Percentiles rank a stretch among this genome's conserved stretches.
Evolutionary conservation across 1,284 basidiomycete species (phyloP).

Genomic region (Exobasidium rhododendri): DNA sequence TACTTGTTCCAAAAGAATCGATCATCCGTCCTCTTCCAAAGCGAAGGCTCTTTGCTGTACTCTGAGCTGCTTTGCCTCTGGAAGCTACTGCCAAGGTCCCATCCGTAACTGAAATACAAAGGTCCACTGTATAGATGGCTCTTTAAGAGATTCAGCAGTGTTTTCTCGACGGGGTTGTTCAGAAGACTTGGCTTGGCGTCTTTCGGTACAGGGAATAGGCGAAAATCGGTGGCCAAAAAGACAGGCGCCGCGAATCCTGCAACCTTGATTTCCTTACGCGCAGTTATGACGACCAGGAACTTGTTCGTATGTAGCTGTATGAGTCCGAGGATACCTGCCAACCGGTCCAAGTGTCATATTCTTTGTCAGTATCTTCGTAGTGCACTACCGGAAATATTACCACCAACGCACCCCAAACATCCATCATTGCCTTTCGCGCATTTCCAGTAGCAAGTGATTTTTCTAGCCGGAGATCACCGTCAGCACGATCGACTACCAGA

Average conservation of each 20-base stretch:
- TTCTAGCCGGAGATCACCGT: slow-evolving; percentile 1
- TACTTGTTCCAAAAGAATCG: slow-evolving; percentile 98
- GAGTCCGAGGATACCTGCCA: slow-evolving; percentile 35
- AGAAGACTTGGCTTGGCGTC: slow-evolving; percentile 65
- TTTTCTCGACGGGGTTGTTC: slow-evolving; percentile 77
- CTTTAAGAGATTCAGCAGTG: slow-evolving; percentile 79
- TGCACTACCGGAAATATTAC: too few species aligned
- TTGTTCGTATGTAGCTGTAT: slow-evolving; percentile 59
- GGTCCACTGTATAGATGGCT: slow-evolving; percentile 75
- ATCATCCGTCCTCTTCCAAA: slow-evolving; percentile 75
- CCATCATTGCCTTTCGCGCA: not conserved
- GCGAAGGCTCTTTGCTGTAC: slow-evolving; percentile 60
- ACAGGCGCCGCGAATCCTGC: slow-evolving; percentile 75
- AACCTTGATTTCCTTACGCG: slow-evolving; percentile 72
- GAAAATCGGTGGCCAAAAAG: slow-evolving; percentile 85
- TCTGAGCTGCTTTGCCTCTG: slow-evolving; percentile 70
- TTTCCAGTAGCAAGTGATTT: not conserved
- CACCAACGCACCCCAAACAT: slow-evolving; percentile 4
- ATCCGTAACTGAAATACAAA: slow-evolving; percentile 87
- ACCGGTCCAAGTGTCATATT: too few species aligned
- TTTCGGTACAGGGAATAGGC: slow-evolving; percentile 76
- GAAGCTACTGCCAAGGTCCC: slow-evolving; percentile 82
- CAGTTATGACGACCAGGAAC: slow-evolving; percentile 85
- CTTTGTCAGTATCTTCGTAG: too few species aligned
- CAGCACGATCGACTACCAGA: slow-evolving; percentile 7